Conservation (phyloP, 1,139 yeast species). For the Blastobotrys serpentis region DNA sequence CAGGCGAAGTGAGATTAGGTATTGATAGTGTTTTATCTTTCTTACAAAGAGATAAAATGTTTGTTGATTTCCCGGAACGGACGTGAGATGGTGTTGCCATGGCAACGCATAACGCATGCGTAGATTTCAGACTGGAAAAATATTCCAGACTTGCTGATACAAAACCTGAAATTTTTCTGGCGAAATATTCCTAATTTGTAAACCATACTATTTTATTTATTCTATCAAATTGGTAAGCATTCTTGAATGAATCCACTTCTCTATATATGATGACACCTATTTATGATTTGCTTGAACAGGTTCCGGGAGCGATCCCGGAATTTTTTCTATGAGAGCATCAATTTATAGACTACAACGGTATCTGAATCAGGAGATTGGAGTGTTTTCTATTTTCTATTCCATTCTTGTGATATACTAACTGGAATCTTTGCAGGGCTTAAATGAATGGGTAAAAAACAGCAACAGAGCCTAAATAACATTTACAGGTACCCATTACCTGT, state of each 20-base stretch:
- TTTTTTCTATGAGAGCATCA: slow-evolving; percentile 17
- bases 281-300: slow-evolving; percentile 15
- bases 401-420: too few relatives aligned
- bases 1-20: not conserved
- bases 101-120: not conserved
- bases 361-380: slow-evolving; percentile 57
- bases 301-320: slow-evolving; percentile 20
- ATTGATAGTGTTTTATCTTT: slow-evolving; percentile 3
- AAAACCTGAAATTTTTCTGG: not conserved
- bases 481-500: slow-evolving; percentile 50
- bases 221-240: slow-evolving; percentile 12
- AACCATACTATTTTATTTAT: slow-evolving; percentile 5
- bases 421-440: slow-evolving; percentile 3
- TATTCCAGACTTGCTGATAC: too few relatives aligned
- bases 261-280: slow-evolving; percentile 16
- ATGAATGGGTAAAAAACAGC: slow-evolving; percentile 18
- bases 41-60: not conserved
- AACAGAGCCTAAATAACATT: slow-evolving; percentile 39
- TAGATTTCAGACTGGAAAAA: not conserved
- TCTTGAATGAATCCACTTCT: not conserved
- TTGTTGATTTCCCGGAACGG: slow-evolving; percentile 3
- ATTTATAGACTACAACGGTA: slow-evolving; percentile 99
- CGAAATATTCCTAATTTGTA: slow-evolving; percentile 2
- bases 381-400: too few relatives aligned
- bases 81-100: slow-evolving; percentile 1